Conservation (phyloP, 2,329 filamentous ascomycete genomes). For the Trichophyton verrucosum region DNA sequence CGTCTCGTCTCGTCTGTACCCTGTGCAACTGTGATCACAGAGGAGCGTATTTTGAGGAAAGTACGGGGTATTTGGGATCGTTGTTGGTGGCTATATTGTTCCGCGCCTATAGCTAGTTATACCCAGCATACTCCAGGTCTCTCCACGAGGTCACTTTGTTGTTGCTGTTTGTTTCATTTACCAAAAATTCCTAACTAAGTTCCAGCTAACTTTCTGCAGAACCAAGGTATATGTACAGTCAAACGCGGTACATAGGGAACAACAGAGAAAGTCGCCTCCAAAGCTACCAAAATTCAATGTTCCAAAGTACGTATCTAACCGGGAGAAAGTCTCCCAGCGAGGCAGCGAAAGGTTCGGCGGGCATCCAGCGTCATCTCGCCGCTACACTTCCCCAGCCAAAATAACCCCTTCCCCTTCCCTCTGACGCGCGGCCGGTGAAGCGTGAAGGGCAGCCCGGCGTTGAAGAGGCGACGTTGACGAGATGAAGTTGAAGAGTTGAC, state of each 20-base stretch:
- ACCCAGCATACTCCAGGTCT: neutral
- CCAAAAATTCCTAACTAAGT: neutral
- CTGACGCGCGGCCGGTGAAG: no score
- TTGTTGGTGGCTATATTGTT: neutral
- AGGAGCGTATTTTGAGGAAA: neutral
- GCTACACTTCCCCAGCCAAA: neutral
- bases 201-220: neutral
- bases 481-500: neutral
- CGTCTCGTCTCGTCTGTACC: neutral
- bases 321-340: neutral
- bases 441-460: no score
- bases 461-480: neutral
- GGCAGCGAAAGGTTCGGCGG: neutral
- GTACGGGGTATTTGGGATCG: neutral
- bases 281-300: neutral
- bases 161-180: neutral
- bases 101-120: no score
- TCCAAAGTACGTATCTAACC: neutral
- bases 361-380: neutral
- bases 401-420: no score
- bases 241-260: no score
- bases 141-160: no score
- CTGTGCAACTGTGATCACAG: neutral
- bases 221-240: neutral
- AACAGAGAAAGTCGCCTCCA: neutral